A percentile compares a stretch with the other conserved stretches of the same genome.
Conservation (phyloP, 805 yeast genomes). For the Candida maris region DNA sequence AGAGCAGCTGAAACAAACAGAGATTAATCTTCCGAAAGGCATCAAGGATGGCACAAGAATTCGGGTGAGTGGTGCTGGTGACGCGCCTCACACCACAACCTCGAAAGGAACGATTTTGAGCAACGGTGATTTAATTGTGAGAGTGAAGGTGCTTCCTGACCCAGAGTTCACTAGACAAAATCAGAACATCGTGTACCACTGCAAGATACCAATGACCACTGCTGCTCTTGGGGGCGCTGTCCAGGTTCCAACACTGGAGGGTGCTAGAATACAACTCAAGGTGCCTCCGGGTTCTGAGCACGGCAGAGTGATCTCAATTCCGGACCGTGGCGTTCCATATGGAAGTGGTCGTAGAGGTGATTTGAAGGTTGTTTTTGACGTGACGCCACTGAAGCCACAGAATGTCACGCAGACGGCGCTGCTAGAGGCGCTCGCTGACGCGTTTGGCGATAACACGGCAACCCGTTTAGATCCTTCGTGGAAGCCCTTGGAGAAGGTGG, state of each 20-base stretch:
- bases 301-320: conserved; percentile 69
- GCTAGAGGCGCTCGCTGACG: conserved; percentile 92
- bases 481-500: conserved; percentile 32
- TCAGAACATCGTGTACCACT: conserved; percentile 59
- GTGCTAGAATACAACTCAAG: conserved; percentile 68
- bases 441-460: conserved; percentile 77
- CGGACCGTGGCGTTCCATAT: conserved; percentile 84
- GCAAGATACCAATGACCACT: conserved; percentile 85
- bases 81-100: conserved; percentile 74
- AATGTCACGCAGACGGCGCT: conserved; percentile 84
- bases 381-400: conserved; percentile 68
- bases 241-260: conserved; percentile 82
- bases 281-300: conserved; percentile 82
- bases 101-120: conserved; percentile 64
- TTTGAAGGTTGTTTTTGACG: conserved; percentile 68
- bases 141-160: conserved; percentile 77
- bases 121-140: conserved; percentile 85
- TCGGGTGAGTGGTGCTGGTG: conserved; percentile 85
- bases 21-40: conserved; percentile 85
- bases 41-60: conserved; percentile 81
- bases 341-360: conserved; percentile 63
- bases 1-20: conserved; percentile 63
- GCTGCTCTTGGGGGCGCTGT: conserved; percentile 94
- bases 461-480: conserved; percentile 57
- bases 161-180: conserved; percentile 63